These are phyloP conservation scores for Flaveria linearis DNA, from an alignment of 129 eudicot species.

Conservation along the genomic window DNA sequence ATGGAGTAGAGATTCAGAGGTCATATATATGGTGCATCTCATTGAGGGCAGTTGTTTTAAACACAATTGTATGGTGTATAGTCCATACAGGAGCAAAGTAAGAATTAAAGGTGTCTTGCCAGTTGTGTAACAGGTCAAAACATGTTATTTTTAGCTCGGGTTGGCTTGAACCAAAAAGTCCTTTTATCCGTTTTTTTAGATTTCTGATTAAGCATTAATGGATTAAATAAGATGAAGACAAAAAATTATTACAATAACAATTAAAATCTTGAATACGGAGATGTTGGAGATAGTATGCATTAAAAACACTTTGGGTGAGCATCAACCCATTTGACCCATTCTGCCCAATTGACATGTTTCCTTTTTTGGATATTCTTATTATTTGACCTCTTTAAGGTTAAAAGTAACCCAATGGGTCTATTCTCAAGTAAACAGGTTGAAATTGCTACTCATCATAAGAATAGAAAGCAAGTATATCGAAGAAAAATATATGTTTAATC, in stretches of 20 bases:
- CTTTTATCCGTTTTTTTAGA: neutral
- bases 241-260: neutral
- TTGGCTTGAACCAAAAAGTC: neutral
- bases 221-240: neutral
- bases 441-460: neutral
- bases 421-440: neutral
- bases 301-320: neutral
- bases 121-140: too few relatives aligned
- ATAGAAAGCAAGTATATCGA: neutral
- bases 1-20: constrained; percentile 2
- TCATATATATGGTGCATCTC: constrained; percentile 3
- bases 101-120: too few relatives aligned
- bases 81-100: too few relatives aligned
- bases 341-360: neutral
- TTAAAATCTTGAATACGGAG: neutral
- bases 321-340: constrained; percentile 7
- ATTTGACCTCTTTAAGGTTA: neutral
- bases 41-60: neutral
- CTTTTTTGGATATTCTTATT: neutral
- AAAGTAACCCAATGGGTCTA: neutral
- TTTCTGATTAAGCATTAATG: neutral
- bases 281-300: neutral
- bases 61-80: too few relatives aligned
- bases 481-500: neutral
- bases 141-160: too few relatives aligned